These are phyloP conservation scores for Pythium graminicola DNA, from an alignment of 352 stramenopile genomes.

Conservation along the genomic window DNA sequence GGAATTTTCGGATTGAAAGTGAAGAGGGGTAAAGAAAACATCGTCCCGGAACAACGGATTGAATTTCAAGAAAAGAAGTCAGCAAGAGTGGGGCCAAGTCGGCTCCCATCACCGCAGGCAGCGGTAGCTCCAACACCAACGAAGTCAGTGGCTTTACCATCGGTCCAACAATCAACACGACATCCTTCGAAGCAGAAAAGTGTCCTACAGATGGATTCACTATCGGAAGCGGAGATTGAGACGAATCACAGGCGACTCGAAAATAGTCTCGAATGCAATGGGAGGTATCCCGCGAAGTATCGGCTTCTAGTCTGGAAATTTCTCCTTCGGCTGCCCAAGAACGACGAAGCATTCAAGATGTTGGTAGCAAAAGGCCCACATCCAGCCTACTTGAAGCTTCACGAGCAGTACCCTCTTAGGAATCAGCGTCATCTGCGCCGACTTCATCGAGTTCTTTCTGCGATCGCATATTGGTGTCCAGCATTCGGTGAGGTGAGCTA, in stretches of 20 bases:
- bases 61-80: slow-evolving; percentile 18
- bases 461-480: slow-evolving; percentile 87
- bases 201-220: slow-evolving; percentile 5
- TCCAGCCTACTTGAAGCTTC: slow-evolving; percentile 53
- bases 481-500: slow-evolving; percentile 84
- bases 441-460: slow-evolving; percentile 72
- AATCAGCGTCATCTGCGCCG: slow-evolving; percentile 67
- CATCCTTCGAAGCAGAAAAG: slow-evolving; percentile 9
- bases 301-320: slow-evolving; percentile 81
- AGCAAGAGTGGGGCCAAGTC: not conserved
- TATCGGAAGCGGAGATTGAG: slow-evolving; percentile 34
- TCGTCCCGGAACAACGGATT: slow-evolving; percentile 9
- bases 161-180: not conserved
- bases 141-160: not conserved
- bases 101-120: not conserved
- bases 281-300: slow-evolving; percentile 76
- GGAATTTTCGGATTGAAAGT: slow-evolving; percentile 54
- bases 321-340: slow-evolving; percentile 76
- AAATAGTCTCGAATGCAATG: slow-evolving; percentile 59
- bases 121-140: not conserved
- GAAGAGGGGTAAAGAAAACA: slow-evolving; percentile 19
- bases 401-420: slow-evolving; percentile 75
- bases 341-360: slow-evolving; percentile 66
- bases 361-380: slow-evolving; percentile 76
- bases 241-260: slow-evolving; percentile 60